A percentile compares a stretch with the other conserved stretches of the same genome.
These are phyloP conservation scores for Trichoderma gracile DNA, from an alignment of 2,329 filamentous ascomycete genomes.

Conservation along the genomic window DNA sequence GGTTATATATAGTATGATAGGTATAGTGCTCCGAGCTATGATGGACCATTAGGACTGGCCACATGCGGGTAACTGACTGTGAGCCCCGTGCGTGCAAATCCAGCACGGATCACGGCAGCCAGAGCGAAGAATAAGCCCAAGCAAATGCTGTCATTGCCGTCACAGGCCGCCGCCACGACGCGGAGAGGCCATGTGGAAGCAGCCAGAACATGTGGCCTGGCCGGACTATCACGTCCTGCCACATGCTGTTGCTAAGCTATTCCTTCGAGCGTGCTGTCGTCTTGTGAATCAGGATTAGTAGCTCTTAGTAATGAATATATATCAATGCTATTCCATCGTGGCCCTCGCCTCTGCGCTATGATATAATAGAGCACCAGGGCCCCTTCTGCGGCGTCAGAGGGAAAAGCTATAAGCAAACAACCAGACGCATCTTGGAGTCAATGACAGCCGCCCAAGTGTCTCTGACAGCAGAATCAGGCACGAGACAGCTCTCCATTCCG, in stretches of 20 bases:
- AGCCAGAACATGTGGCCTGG: not conserved
- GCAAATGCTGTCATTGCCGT: constrained; percentile 8
- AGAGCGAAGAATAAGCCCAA: not conserved
- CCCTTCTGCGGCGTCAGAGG: constrained; percentile 2
- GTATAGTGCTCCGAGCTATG: not conserved
- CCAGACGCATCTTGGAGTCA: not conserved
- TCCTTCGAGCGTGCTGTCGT: not conserved
- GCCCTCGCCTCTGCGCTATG: constrained; percentile 1
- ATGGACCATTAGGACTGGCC: not conserved
- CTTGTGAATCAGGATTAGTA: constrained; percentile 5
- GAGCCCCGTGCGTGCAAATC: too few relatives aligned
- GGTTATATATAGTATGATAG: constrained; percentile 15
- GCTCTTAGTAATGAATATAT: not conserved
- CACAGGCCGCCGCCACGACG: constrained; percentile 15
- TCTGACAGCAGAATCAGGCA: not conserved
- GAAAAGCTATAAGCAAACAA: not conserved
- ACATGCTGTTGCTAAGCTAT: not conserved
- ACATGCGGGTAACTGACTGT: too few relatives aligned
- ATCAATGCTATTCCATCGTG: not conserved
- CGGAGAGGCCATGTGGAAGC: not conserved
- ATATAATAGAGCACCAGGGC: constrained; percentile 16
- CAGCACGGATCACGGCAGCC: not conserved
- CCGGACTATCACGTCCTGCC: not conserved
- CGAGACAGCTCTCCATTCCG: not conserved
- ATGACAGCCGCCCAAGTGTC: not conserved